Evolutionary conservation across 495 filamentous ascomycete genomes (phyloP).

Genomic region (Chaetomium tenue): DNA sequence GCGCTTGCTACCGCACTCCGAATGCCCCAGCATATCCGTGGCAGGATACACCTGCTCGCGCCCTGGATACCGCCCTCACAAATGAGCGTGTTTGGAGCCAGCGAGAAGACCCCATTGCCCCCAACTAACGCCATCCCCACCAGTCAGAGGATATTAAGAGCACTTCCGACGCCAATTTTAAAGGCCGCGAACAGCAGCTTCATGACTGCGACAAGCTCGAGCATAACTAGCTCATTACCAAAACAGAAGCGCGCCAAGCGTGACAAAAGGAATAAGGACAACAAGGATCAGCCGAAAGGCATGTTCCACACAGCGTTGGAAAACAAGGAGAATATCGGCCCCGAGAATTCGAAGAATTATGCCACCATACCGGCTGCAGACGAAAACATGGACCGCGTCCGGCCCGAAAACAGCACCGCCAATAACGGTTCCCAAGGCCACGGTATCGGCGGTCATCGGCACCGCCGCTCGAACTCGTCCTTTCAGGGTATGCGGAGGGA

Average conservation of each 20-base stretch:
- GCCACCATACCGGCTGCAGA: slow-evolving; percentile 28
- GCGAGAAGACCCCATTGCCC: slow-evolving; percentile 61
- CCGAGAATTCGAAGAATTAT: slow-evolving; percentile 27
- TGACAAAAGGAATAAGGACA: slow-evolving; percentile 47
- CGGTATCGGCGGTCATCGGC: slow-evolving; percentile 32
- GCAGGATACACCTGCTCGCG: slow-evolving; percentile 90
- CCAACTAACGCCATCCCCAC: slow-evolving; percentile 85
- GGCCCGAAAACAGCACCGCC: slow-evolving; percentile 33
- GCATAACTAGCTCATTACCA: slow-evolving; percentile 76
- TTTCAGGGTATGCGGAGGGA: slow-evolving; percentile 27
- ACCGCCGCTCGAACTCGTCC: slow-evolving; percentile 33
- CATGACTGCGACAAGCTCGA: slow-evolving; percentile 87
- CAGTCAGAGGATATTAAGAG: slow-evolving; percentile 84
- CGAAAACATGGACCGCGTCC: slow-evolving; percentile 42
- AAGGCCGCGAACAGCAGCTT: slow-evolving; percentile 94
- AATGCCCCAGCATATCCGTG: slow-evolving; percentile 93
- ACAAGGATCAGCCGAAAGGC: slow-evolving; percentile 40
- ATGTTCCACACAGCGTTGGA: slow-evolving; percentile 30
- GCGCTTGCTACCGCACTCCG: slow-evolving; percentile 92
- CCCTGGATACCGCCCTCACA: slow-evolving; percentile 99
- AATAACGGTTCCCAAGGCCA: slow-evolving; percentile 22
- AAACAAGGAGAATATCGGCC: slow-evolving; percentile 46
- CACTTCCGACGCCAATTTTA: slow-evolving; percentile 85
- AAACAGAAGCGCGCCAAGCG: slow-evolving; percentile 57
- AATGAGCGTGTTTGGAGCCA: slow-evolving; percentile 74